Evolutionary conservation across 257 asterid genomes (phyloP), one percentile per base, ranked within the genome.

Genomic region (Buddleja alternifolia): DNA sequence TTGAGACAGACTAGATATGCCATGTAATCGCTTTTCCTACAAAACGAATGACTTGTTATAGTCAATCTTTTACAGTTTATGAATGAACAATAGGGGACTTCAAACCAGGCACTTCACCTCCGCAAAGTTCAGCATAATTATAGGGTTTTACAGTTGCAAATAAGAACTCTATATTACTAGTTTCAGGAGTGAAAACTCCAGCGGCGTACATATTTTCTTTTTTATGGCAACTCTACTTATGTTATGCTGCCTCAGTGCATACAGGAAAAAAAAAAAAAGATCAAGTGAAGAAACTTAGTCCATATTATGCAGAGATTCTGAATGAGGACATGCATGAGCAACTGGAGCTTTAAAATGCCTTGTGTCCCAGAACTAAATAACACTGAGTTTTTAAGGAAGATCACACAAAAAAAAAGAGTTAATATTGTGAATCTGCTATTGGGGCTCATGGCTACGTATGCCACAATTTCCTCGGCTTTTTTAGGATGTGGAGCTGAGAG

Each of bases 311-410:
- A 46, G 61, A 61, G n/a, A n/a, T n/a, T n/a, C n/a, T n/a, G n/a
- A n/a, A n/a, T n/a, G n/a, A n/a, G n/a, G n/a, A n/a, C n/a, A n/a
- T n/a, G n/a, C n/a, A n/a, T n/a, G n/a, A n/a, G n/a, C n/a, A n/a
- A n/a, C n/a, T n/a, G n/a, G n/a, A n/a, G n/a, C n/a, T n/a, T n/a
- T n/a, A n/a, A n/a, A n/a, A n/a, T n/a, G n/a, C n/a, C n/a, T n/a
- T n/a, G 88, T 80, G 79, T 93, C 97, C 97, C 98, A 90, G 52
- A 93, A 88, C 86, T 93, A 90, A 66, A 93, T 72, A 47, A 81
- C 70, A 68, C 96, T 90, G 83, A 53, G 59, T 36, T 54, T 69
- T 24, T 1, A 61, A 50, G 40, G 45, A 47, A 73, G 67, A 50
- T 53, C 6, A 10, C n/a, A n/a, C n/a, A n/a, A 51, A 45, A 42